phyloP scores from a whole-genome alignment of 2,329 filamentous ascomycete species.

The Talaromyces sp. region DNA sequence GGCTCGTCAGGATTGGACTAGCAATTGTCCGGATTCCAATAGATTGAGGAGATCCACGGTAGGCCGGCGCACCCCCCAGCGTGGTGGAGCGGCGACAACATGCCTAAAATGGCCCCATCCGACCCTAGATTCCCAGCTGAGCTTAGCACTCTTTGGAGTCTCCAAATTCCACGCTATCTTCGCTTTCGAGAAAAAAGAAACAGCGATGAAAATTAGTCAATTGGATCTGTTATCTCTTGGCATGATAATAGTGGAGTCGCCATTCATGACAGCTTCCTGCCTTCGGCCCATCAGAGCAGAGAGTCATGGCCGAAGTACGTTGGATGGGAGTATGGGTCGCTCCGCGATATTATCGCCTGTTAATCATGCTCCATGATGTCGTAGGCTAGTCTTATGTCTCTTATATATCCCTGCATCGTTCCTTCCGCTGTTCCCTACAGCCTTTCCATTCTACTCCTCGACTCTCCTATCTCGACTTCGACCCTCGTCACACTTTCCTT shows the following conservation, averaged over 20 bases:
- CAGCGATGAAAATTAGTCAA: constrained; percentile 10
- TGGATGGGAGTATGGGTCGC: background rate
- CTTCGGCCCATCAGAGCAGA: background rate
- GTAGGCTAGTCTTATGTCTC: background rate
- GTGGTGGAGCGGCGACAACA: background rate
- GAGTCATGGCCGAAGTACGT: background rate
- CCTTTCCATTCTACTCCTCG: background rate
- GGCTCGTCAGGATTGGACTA: background rate
- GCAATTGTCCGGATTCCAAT: constrained; percentile 7
- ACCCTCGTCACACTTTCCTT: background rate
- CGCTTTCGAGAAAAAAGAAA: constrained; percentile 15
- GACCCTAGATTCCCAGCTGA: constrained; percentile 2
- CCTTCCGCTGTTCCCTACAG: background rate
- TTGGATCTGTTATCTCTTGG: constrained; percentile 19
- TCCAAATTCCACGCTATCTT: constrained; percentile 11
- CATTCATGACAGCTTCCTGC: background rate
- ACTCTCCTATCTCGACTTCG: background rate
- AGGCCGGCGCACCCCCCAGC: constrained; percentile 7
- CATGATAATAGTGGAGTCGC: constrained; percentile 3
- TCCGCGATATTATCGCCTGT: constrained; percentile 9
- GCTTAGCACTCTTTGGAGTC: background rate
- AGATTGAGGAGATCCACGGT: constrained; percentile 1
- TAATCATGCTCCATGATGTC: background rate
- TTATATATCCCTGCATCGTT: constrained; percentile 7
- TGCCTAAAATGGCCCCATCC: constrained; percentile 1